Base-by-base conservation (phyloP, 352 stramenopile species). In the Globisporangium nodosum region DNA sequence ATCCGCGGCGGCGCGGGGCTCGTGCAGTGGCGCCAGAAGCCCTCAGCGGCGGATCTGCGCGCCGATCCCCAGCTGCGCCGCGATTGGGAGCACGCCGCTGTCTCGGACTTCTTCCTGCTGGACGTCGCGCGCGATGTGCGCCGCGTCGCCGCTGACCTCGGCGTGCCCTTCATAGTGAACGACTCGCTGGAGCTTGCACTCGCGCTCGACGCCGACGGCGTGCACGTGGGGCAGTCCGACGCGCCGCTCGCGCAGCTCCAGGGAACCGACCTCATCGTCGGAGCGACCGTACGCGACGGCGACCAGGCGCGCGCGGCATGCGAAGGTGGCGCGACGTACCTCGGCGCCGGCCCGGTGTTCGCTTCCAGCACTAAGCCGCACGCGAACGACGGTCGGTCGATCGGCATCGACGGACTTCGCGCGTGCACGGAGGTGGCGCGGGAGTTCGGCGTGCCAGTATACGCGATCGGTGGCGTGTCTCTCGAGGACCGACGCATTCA, bases 1-100 rank as follows among this genome's bases (percentile, higher is more conserved):
- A 72, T 87, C 35, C 45, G 45, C 3, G 76, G 76, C n/a, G 76
- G 76, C 20, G 76, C 60, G 5, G 70, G 69, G 54, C 49, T 83
- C 31, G 52, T 87, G 47, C 76, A 85, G 63, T 80, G 76, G 70
- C 66, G 76, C 35, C 76, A 87, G 33, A 85, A 87, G 54, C 71
- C 74, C 9, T 60, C 65, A 24, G 52, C 56, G 40, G 54, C 58
- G n/a, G 69, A 76, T 52, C 63, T 78, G 31, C 57, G 30, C 3
- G 61, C 47, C 11, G 40, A 69, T 33, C 54, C 61, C 12, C 60
- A 73, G 37, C 51, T 86, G 37, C 52, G 49, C 13, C n/a, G 21
- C 53, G 47, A 60, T 30, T 76, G 65, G 68, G 62, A 73, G 12
- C 40, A 55, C 12, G 62, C 58, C 21, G 20, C 52, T 6, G 16